phyloP scores from a whole-genome alignment of 805 yeast genomes.

The Starmera dryadoides region DNA sequence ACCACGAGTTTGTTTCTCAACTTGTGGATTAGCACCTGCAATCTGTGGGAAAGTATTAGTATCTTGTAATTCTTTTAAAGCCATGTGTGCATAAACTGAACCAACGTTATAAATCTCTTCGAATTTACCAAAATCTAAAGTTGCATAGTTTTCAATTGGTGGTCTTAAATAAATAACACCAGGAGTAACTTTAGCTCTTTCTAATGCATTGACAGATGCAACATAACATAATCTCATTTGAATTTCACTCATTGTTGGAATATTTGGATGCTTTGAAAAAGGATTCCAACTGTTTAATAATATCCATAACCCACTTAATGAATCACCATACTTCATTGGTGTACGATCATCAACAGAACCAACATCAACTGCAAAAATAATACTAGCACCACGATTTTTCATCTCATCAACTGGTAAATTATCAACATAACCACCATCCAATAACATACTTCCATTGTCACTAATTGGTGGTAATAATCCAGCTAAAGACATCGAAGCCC shows the following conservation, averaged over 20 bases:
- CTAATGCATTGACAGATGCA: slow-evolving; percentile 89
- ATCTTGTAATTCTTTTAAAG: slow-evolving; percentile 44
- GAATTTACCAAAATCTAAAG: slow-evolving; percentile 86
- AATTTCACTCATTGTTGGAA: slow-evolving; percentile 92
- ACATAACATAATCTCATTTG: slow-evolving; percentile 92
- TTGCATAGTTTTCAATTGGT: slow-evolving; percentile 87
- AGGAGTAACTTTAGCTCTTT: slow-evolving; percentile 73
- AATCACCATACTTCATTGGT: slow-evolving; percentile 87
- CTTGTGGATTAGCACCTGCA: slow-evolving; percentile 39
- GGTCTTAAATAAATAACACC: slow-evolving; percentile 89
- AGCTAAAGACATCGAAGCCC: slow-evolving; percentile 96
- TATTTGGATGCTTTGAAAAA: slow-evolving; percentile 77
- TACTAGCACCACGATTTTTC: slow-evolving; percentile 82
- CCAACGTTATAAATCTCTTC: slow-evolving; percentile 87
- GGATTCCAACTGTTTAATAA: slow-evolving; percentile 83
- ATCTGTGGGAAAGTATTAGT: slow-evolving; percentile 53
- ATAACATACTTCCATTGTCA: slow-evolving; percentile 83
- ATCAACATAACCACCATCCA: slow-evolving; percentile 96
- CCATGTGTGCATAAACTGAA: slow-evolving; percentile 56
- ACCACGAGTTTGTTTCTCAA: slow-evolving; percentile 23
- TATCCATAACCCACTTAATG: slow-evolving; percentile 90
- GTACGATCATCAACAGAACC: slow-evolving; percentile 92
- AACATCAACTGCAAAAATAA: slow-evolving; percentile 89
- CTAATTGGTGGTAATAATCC: slow-evolving; percentile 87
- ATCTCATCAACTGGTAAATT: slow-evolving; percentile 89